Percentiles rank a stretch among this genome's conserved stretches.
Evolutionary conservation across 768 basidiomycete genomes (phyloP).

Genomic region (Suillus americanus): DNA sequence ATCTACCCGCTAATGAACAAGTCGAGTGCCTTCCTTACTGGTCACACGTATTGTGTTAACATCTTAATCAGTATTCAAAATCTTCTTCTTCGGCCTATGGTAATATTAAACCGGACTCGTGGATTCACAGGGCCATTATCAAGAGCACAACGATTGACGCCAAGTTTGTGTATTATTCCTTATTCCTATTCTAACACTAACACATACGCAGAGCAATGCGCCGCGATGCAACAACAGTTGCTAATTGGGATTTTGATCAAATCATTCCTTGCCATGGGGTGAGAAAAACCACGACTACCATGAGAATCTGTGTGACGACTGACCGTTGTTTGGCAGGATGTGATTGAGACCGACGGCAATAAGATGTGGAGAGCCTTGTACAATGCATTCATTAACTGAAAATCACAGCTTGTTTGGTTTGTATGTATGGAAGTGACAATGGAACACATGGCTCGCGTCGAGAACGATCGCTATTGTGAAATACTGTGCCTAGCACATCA

Average conservation of each 20-base stretch:
- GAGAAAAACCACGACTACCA: slow-evolving; percentile 12
- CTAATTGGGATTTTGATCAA: slow-evolving; percentile 70
- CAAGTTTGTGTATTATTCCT: slow-evolving; percentile 23
- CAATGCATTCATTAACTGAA: slow-evolving; percentile 26
- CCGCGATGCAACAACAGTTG: slow-evolving; percentile 61
- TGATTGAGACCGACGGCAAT: slow-evolving; percentile 62
- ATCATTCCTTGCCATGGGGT: slow-evolving; percentile 76
- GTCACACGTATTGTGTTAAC: neutral
- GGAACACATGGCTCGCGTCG: neutral
- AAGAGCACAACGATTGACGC: slow-evolving; percentile 19
- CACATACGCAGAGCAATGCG: slow-evolving; percentile 47
- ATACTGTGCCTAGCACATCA: neutral
- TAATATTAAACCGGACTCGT: slow-evolving; percentile 29
- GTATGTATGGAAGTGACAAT: neutral
- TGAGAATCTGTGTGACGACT: slow-evolving; percentile 5
- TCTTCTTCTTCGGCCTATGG: slow-evolving; percentile 28
- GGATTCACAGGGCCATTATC: slow-evolving; percentile 28
- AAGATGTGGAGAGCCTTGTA: slow-evolving; percentile 52
- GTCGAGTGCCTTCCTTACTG: slow-evolving; percentile 29
- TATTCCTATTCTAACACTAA: neutral
- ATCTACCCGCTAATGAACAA: slow-evolving; percentile 79
- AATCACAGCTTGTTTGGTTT: neutral
- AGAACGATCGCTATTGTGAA: too few relatives aligned
- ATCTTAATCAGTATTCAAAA: slow-evolving; percentile 36
- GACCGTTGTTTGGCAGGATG: slow-evolving; percentile 37